phyloP scores from a whole-genome alignment of 2,329 filamentous ascomycete species.

The Cladosporium austrohemisphaericum region DNA sequence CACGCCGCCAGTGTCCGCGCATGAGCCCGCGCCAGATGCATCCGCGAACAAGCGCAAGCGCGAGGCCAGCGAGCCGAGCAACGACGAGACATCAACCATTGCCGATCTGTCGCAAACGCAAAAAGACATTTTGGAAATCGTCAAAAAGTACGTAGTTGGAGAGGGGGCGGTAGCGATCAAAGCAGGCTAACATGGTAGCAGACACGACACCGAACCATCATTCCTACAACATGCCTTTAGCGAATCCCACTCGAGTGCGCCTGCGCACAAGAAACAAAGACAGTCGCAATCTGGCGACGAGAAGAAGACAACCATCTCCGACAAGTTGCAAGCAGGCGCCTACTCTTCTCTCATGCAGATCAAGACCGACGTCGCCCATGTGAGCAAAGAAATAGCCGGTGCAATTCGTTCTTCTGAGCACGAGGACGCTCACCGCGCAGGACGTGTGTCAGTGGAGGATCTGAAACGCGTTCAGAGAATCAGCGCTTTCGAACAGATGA shows the following conservation, averaged over 20 bases:
- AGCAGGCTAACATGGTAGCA: constrained; percentile 20
- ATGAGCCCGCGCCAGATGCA: constrained; percentile 14
- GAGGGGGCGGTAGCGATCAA: neutral
- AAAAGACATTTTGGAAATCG: constrained; percentile 39
- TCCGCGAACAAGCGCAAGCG: constrained; percentile 44
- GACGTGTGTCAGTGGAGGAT: constrained; percentile 36
- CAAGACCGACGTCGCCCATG: constrained; percentile 40
- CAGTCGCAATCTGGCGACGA: constrained; percentile 31
- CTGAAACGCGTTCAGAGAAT: constrained; percentile 33
- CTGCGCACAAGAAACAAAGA: constrained; percentile 45
- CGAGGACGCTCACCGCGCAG: constrained; percentile 10
- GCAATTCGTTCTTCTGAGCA: constrained; percentile 10
- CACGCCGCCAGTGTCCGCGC: constrained; percentile 16
- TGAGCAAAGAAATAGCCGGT: constrained; percentile 37
- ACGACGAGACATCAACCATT: constrained; percentile 27
- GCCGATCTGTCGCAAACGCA: constrained; percentile 29
- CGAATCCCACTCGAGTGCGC: constrained; percentile 35
- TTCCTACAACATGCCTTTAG: constrained; percentile 41
- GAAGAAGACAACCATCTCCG: constrained; percentile 36
- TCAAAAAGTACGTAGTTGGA: constrained; percentile 36
- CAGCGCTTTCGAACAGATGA: constrained; percentile 27
- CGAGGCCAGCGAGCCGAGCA: constrained; percentile 31
- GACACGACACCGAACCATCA: constrained; percentile 43
- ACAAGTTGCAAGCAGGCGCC: constrained; percentile 34
- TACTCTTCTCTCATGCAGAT: constrained; percentile 44